Percentiles rank a stretch among this genome's conserved stretches.
phyloP scores from a whole-genome alignment of 1,284 basidiomycete genomes.

The Macrocybe sp. region DNA sequence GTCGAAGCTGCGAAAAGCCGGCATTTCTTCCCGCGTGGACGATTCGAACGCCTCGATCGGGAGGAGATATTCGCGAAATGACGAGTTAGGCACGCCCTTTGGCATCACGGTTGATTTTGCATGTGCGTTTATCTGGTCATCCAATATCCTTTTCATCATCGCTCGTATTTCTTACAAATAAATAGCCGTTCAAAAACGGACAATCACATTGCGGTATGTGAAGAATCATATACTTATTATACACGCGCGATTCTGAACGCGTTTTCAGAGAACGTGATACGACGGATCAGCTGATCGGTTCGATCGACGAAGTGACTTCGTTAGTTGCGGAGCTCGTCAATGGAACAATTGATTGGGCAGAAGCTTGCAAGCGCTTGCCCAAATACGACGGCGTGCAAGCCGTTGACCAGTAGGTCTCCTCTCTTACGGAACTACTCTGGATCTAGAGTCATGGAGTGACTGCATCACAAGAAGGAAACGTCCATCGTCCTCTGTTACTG shows the following conservation, averaged over 20 bases:
- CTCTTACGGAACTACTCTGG: constrained; percentile 33
- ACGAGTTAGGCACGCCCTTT: constrained; percentile 97
- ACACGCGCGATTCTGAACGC: neutral
- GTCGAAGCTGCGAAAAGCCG: constrained; percentile 79
- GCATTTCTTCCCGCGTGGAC: constrained; percentile 91
- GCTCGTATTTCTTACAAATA: constrained; percentile 10
- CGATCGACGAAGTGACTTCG: constrained; percentile 85
- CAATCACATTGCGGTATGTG: constrained; percentile 81
- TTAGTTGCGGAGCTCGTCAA: constrained; percentile 76
- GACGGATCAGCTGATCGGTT: constrained; percentile 89
- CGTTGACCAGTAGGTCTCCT: constrained; percentile 33
- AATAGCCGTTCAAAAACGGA: constrained; percentile 78
- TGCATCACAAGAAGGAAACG: no score
- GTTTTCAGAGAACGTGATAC: constrained; percentile 84
- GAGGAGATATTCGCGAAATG: constrained; percentile 95
- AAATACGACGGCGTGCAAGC: constrained; percentile 91
- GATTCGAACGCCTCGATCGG: constrained; percentile 96
- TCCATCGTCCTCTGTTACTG: no score
- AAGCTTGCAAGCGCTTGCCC: constrained; percentile 70
- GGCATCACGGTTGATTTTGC: constrained; percentile 98
- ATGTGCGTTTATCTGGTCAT: constrained; percentile 52
- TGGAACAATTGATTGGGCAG: constrained; percentile 74
- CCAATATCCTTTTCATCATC: constrained; percentile 1
- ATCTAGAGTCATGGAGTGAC: no score
- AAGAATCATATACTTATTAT: constrained; percentile 5